Evolutionary conservation across 2,329 filamentous ascomycete genomes (phyloP), one percentile per base, ranked within the genome.

Genomic region (Cordyceps javanica): DNA sequence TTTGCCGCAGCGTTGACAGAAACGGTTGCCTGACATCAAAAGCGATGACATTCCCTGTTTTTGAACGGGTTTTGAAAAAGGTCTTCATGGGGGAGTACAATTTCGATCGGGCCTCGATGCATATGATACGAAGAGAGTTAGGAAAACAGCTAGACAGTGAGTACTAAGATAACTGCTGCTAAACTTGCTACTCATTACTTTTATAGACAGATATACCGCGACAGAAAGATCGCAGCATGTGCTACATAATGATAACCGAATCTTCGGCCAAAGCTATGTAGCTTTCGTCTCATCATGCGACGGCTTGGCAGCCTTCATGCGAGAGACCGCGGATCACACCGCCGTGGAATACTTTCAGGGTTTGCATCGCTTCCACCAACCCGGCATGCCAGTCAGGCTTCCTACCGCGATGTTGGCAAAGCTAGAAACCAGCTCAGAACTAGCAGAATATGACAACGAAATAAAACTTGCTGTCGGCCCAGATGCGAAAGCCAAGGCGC

Each of bases 261-360:
- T 57, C 8, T 57, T 57, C 36, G 25, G 54, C 23, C 32, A 57
- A 21, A 57, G 45, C 54, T 57, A 57, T 57, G 19, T 57, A 26
- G 34, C 42, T 16, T 46, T 30, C 16, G 25, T 38, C 13, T 57
- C 44, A 28, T 57, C 32, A 5, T 57, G 34, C 25, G 34, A 57
- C 32, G 25, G 54, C 13, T 23, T 57, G 19, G 34, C 25, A 57
- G 42, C 32, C 6, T 57, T 57, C 38, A 32, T 57, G 19, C 16
- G 23, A 26, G 34, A 57, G 32, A 39, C 46, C 26, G 26, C 32
- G 16, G 42, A 57, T 39, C 32, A 57, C 21, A 28, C 41, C 25
- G 34, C 42, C 9, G 34, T 49, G 25, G 25, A 49, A 36, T 57
- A 57, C 32, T 57, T 57, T 25, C 32, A 57, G 46, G 42, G 54